phyloP scores from a whole-genome alignment of 176 grass and related monocot species.

The Aegilops longissima region DNA sequence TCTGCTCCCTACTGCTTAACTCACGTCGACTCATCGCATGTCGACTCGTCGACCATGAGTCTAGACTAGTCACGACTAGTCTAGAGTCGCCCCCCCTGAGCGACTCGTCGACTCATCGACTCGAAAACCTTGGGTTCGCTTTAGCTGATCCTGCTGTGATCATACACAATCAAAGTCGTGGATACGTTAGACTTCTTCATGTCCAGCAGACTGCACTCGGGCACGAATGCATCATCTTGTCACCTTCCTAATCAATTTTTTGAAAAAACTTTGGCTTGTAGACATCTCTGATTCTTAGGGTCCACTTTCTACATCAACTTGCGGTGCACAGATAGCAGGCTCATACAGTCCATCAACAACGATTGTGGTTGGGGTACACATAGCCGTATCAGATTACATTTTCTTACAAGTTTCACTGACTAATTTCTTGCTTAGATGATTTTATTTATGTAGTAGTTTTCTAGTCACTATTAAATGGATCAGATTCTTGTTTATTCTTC shows the following conservation, averaged over 20 bases:
- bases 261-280: background rate
- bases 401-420: background rate
- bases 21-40: no score
- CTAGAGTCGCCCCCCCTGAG: no score
- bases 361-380: background rate
- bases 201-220: background rate
- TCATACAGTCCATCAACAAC: background rate
- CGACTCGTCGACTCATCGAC: no score
- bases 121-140: no score
- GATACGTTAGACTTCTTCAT: background rate
- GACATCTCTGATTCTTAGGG: background rate
- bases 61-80: no score
- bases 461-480: background rate
- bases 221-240: background rate
- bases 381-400: background rate
- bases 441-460: background rate
- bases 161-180: background rate
- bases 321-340: background rate
- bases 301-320: background rate
- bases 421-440: slow-evolving; percentile 10
- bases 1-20: no score
- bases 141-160: background rate
- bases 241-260: background rate
- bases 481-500: background rate
- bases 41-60: no score